Percentiles rank a stretch among this genome's conserved stretches.
phyloP scores from a whole-genome alignment of 2,329 filamentous ascomycete genomes.

The Talaromyces sp. region DNA sequence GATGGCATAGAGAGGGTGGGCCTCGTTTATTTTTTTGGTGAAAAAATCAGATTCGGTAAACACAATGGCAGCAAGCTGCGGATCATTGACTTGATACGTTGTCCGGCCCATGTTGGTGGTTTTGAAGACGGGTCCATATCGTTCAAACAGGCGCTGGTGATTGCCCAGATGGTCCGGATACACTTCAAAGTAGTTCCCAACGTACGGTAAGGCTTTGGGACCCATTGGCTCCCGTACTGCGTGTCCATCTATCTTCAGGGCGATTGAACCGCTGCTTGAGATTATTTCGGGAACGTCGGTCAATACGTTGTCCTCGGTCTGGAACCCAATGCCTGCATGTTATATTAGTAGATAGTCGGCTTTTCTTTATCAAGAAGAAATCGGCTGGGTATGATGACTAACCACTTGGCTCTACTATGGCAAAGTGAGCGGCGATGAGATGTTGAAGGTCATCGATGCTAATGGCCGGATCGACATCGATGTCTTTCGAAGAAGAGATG shows the following conservation, averaged over 20 bases:
- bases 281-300: not conserved
- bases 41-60: constrained; percentile 51
- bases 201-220: constrained; percentile 26
- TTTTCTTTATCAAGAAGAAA: no score
- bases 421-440: constrained; percentile 1
- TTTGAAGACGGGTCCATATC: constrained; percentile 50
- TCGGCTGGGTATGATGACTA: not conserved
- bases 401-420: not conserved
- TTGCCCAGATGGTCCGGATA: constrained; percentile 58
- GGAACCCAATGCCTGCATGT: not conserved
- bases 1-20: constrained; percentile 26
- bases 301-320: not conserved
- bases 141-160: constrained; percentile 51
- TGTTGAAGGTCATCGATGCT: not conserved
- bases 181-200: constrained; percentile 53
- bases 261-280: not conserved
- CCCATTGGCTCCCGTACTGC: constrained; percentile 18
- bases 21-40: constrained; percentile 46
- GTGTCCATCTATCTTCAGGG: constrained; percentile 2
- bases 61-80: constrained; percentile 50
- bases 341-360: no score
- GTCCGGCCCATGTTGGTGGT: constrained; percentile 48
- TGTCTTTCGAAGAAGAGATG: not conserved
- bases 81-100: constrained; percentile 24
- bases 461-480: not conserved